Base-by-base conservation (phyloP, 306 rosid genomes). In the Oemleria cerasiformis region DNA sequence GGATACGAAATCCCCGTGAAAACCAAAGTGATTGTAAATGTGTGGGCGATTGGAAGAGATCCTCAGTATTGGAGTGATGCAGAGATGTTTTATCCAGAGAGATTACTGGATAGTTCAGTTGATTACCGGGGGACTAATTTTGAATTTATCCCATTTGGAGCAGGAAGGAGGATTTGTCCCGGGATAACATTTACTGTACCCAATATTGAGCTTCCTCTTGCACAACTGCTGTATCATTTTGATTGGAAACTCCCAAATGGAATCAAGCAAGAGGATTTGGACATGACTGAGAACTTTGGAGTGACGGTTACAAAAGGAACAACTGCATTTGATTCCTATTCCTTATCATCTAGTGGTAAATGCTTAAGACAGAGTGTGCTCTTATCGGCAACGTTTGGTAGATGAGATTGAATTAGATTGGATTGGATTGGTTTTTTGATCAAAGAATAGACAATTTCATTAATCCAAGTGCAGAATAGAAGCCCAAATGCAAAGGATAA, bases 31-130 rank as follows among this genome's bases (percentile, higher is more conserved):
- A 44, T 66, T 40, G 66, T 74, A 0, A 74, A 74, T 36, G 73
- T 38, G 7, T 74, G 78, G 78, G 72, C 50, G 4, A 30, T 74
- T n/a, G 67, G 66, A 9, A 75, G 73, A 57, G 67, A 75, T 34
- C 67, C 73, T 1, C 56, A 0, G 45, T 38, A 57, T 57, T 56
- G 40, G 63, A 57, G 13, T 8, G 6, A 36, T 19, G 19, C 7
- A 5, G 44, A 59, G 64, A 59, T 59, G 10, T n/a, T 6, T 7
- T 59, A n/a, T n/a, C n/a, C n/a, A n/a, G n/a, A n/a, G n/a, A n/a
- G n/a, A n/a, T n/a, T n/a, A n/a, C n/a, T n/a, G n/a, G 14, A 38
- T 15, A 15, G 42, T 59, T 59, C 20, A 15, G 10, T 8, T 59
- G 21, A 15, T 38, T 16, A 6, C 44, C 34, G 5, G 65, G 23